A percentile compares a stretch with the other conserved stretches of the same genome.
Conservation (phyloP, 1,139 yeast species). For the Saccharomyces pastorianus region DNA sequence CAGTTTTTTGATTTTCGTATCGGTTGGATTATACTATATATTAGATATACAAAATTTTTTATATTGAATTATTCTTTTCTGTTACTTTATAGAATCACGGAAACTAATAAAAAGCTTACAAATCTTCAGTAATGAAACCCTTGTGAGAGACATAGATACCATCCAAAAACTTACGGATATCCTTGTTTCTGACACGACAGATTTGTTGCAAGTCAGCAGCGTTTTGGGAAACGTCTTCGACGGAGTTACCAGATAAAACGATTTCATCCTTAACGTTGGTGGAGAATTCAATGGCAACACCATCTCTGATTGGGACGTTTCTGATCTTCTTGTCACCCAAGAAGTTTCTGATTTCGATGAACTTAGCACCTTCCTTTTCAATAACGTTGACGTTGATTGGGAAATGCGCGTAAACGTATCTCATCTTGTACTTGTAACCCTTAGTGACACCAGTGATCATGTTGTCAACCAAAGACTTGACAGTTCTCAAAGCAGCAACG, state of each 20-base stretch:
- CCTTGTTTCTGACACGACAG: conserved; percentile 99
- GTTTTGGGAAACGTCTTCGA: conserved; percentile 95
- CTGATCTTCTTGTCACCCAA: conserved; percentile 98
- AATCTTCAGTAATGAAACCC: conserved; percentile 61
- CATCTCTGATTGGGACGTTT: conserved; percentile 74
- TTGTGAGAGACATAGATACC: conserved; percentile 99
- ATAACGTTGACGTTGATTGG: conserved; percentile 94
- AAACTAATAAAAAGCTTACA: conserved; percentile 50
- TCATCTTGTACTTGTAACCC: conserved; percentile 99
- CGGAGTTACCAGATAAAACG: conserved; percentile 87
- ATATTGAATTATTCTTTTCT: background rate
- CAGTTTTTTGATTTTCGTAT: background rate
- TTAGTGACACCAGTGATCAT: conserved; percentile 97
- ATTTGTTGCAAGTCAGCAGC: conserved; percentile 98
- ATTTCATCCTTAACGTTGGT: conserved; percentile 90
- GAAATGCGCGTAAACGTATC: conserved; percentile 99
- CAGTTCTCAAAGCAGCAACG: conserved; percentile 99
- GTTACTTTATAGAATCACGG: conserved; percentile 48
- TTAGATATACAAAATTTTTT: background rate
- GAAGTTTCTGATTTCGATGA: conserved; percentile 96
- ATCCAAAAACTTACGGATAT: conserved; percentile 99
- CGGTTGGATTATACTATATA: background rate
- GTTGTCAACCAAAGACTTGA: conserved; percentile 89
- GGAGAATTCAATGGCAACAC: conserved; percentile 80
- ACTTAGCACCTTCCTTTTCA: conserved; percentile 65